These are phyloP conservation scores for Sclerotinia trifoliorum DNA, from an alignment of 2,329 filamentous ascomycete species.

Conservation along the genomic window DNA sequence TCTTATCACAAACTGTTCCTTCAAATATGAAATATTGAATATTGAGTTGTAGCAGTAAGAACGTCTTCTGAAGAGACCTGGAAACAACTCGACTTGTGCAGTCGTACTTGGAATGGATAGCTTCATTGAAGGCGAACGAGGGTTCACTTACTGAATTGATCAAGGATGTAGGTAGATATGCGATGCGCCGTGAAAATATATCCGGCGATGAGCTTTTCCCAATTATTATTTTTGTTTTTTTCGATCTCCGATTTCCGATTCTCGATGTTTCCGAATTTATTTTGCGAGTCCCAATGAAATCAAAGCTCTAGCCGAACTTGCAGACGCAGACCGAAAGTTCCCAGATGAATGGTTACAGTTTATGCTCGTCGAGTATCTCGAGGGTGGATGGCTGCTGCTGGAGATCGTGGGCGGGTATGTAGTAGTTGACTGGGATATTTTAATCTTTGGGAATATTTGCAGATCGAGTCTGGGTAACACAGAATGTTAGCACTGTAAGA, in stretches of 20 bases:
- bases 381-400: slow-evolving; percentile 28
- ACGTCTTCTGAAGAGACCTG: neutral
- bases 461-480: slow-evolving; percentile 21
- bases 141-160: slow-evolving; percentile 8
- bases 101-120: neutral
- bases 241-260: slow-evolving; percentile 5
- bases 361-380: slow-evolving; percentile 24
- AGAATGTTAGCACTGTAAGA: slow-evolving; percentile 15
- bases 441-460: slow-evolving; percentile 31
- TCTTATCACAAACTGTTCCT: slow-evolving; percentile 11
- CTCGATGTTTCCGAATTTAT: slow-evolving; percentile 7
- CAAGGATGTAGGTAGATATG: neutral
- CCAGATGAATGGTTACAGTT: slow-evolving; percentile 27
- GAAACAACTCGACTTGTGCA: neutral
- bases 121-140: neutral
- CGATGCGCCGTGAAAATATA: slow-evolving; percentile 1
- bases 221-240: slow-evolving; percentile 7
- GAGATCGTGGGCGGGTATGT: slow-evolving; percentile 33
- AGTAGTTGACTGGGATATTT: slow-evolving; percentile 29
- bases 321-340: slow-evolving; percentile 15
- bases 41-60: neutral
- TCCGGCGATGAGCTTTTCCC: neutral
- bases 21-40: neutral
- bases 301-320: slow-evolving; percentile 21
- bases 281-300: slow-evolving; percentile 23